Percentiles rank a stretch among this genome's conserved stretches.
Evolutionary conservation across 2,329 filamentous ascomycete genomes (phyloP).

Genomic region (Blumeria graminis): DNA sequence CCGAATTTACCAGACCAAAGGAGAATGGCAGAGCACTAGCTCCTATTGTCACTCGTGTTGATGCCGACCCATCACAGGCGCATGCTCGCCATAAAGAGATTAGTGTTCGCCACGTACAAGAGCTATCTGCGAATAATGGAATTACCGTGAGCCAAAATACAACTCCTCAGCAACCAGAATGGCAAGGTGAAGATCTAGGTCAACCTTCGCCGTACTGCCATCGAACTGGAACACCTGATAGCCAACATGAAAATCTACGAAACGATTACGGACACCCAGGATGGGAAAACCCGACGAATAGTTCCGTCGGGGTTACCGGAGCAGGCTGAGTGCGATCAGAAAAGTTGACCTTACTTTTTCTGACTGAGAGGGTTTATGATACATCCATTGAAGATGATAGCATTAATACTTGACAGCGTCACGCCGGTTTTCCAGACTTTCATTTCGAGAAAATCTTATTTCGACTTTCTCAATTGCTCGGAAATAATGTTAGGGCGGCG

Average conservation of each 20-base stretch:
- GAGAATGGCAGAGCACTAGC: slow-evolving; percentile 22
- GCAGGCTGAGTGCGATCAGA: slow-evolving; percentile 6
- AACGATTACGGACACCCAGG: slow-evolving; percentile 15
- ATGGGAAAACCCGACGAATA: slow-evolving; percentile 15
- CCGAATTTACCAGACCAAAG: slow-evolving; percentile 30
- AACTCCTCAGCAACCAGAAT: slow-evolving; percentile 23
- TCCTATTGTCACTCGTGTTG: slow-evolving; percentile 41
- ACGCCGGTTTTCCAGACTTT: background rate
- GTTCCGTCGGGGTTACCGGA: slow-evolving; percentile 15
- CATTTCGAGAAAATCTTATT: background rate
- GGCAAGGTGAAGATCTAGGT: slow-evolving; percentile 16
- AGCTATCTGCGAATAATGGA: slow-evolving; percentile 21
- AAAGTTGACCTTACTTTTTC: too few relatives aligned
- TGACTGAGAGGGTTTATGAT: too few relatives aligned
- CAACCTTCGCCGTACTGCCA: slow-evolving; percentile 10
- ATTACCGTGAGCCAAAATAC: slow-evolving; percentile 20
- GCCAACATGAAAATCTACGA: slow-evolving; percentile 9
- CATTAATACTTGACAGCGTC: too few relatives aligned
- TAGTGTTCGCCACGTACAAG: slow-evolving; percentile 55
- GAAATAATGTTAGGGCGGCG: background rate
- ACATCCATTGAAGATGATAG: too few relatives aligned
- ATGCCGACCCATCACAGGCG: slow-evolving; percentile 57
- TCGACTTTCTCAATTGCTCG: background rate
- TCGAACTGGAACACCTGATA: slow-evolving; percentile 15
- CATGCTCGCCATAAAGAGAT: slow-evolving; percentile 58